These are phyloP conservation scores for Alternaria hordeiaustralica DNA, from an alignment of 2,329 filamentous ascomycete genomes.

Conservation along the genomic window DNA sequence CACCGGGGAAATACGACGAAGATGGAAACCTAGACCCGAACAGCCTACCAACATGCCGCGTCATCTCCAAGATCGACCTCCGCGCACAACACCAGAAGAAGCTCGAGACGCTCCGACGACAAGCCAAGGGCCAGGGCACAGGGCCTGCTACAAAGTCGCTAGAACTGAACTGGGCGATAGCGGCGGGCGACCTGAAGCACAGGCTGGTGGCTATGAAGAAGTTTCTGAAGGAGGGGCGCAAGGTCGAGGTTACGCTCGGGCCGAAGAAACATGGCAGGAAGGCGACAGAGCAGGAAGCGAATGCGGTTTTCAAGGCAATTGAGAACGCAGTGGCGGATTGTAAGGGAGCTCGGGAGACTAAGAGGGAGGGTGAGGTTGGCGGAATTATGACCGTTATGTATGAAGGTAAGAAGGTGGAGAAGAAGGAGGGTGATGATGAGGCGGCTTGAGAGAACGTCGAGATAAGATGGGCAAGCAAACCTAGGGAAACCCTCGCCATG, in stretches of 20 bases:
- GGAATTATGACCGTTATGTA: constrained; percentile 42
- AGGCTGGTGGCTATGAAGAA: constrained; percentile 57
- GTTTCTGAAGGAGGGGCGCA: constrained; percentile 77
- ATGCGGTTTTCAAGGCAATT: constrained; percentile 62
- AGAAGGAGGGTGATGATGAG: constrained; percentile 14
- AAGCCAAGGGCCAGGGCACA: constrained; percentile 38
- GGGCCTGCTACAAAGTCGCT: constrained; percentile 68
- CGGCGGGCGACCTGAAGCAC: constrained; percentile 74
- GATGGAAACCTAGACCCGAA: constrained; percentile 50
- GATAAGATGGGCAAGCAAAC: neutral
- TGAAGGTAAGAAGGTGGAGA: constrained; percentile 34
- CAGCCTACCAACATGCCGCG: constrained; percentile 69
- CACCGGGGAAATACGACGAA: constrained; percentile 31
- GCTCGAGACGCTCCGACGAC: constrained; percentile 52
- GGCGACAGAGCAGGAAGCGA: constrained; percentile 64
- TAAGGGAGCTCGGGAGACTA: constrained; percentile 35
- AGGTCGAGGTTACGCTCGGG: constrained; percentile 75
- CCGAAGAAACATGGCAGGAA: constrained; percentile 69
- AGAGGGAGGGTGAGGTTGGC: constrained; percentile 37
- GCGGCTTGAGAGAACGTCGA: neutral
- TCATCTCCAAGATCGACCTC: constrained; percentile 65
- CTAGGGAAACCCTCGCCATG: neutral
- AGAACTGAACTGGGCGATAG: constrained; percentile 92
- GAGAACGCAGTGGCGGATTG: constrained; percentile 52
- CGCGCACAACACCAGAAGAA: constrained; percentile 56